phyloP scores from a whole-genome alignment of 1,284 basidiomycete species.

The Malassezia restricta region DNA sequence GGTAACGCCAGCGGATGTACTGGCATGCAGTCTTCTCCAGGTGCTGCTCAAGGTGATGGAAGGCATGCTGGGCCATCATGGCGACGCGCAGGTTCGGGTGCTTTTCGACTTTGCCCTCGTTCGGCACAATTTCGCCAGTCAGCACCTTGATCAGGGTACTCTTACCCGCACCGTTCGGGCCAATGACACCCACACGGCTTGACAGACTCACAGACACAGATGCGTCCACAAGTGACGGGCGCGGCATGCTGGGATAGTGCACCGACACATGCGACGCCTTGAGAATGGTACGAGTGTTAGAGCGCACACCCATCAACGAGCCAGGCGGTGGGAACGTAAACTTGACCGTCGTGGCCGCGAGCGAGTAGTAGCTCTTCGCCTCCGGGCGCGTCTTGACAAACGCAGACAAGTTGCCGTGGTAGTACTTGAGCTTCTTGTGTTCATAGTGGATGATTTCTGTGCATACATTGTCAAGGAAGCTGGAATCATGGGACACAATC shows the following conservation, averaged over 20 bases:
- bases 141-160: slow-evolving; percentile 94
- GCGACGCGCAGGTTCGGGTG: slow-evolving; percentile 90
- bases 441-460: slow-evolving; percentile 99
- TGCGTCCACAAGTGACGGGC: slow-evolving; percentile 73
- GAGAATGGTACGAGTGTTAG: slow-evolving; percentile 88
- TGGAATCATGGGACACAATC: slow-evolving; percentile 94
- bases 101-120: slow-evolving; percentile 86
- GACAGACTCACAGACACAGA: slow-evolving; percentile 82
- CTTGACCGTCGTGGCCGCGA: slow-evolving; percentile 85
- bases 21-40: slow-evolving; percentile 43
- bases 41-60: slow-evolving; percentile 45
- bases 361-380: slow-evolving; percentile 92
- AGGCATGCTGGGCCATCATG: slow-evolving; percentile 82
- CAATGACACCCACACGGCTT: slow-evolving; percentile 48
- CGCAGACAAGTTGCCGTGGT: slow-evolving; percentile 79
- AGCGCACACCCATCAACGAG: slow-evolving; percentile 90
- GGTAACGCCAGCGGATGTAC: slow-evolving; percentile 81
- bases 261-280: slow-evolving; percentile 86
- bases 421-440: slow-evolving; percentile 88
- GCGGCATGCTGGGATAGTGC: slow-evolving; percentile 76
- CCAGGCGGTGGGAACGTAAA: slow-evolving; percentile 94
- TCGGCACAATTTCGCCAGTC: slow-evolving; percentile 86
- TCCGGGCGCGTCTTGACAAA: slow-evolving; percentile 87
- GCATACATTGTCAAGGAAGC: slow-evolving; percentile 91
- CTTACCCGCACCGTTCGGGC: slow-evolving; percentile 45